These are phyloP conservation scores for Stagonosporopsis cucurbitacearum DNA, from an alignment of 2,329 filamentous ascomycete species.

Conservation along the genomic window DNA sequence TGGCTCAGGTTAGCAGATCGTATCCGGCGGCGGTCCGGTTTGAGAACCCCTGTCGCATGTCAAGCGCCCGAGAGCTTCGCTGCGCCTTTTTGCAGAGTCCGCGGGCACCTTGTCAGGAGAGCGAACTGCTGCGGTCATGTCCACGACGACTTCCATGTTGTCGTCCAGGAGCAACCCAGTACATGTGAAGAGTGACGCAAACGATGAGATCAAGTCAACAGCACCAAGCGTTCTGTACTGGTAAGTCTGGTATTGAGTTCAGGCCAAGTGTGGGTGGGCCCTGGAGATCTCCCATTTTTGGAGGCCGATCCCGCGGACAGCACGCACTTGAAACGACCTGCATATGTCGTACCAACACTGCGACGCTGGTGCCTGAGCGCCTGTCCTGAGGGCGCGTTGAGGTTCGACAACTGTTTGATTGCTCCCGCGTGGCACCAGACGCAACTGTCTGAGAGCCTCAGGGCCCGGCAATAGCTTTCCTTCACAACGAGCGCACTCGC, in stretches of 20 bases:
- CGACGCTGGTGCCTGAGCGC: conserved; percentile 6
- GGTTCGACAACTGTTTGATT: conserved; percentile 2
- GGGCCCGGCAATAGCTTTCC: background rate
- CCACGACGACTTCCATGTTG: background rate
- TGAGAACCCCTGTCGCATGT: conserved; percentile 2
- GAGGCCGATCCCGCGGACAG: background rate
- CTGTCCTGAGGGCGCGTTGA: background rate
- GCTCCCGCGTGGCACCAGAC: background rate
- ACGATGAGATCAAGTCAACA: background rate
- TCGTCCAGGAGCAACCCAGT: background rate
- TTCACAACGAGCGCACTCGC: background rate
- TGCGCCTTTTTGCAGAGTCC: conserved; percentile 7
- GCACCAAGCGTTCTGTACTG: background rate
- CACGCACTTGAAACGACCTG: conserved; percentile 4
- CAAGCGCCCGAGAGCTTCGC: conserved; percentile 6
- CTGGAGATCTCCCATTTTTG: conserved; percentile 13
- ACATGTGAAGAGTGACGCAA: background rate
- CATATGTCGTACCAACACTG: conserved; percentile 1
- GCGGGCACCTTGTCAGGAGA: background rate
- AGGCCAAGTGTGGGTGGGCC: background rate
- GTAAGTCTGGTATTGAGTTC: too few species aligned
- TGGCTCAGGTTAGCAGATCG: conserved; percentile 3
- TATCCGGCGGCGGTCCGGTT: conserved; percentile 3
- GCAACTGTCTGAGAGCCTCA: background rate
- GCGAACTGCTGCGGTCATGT: background rate